Base-by-base conservation (phyloP, 1,284 basidiomycete species). In the Puccinia novopanici region DNA sequence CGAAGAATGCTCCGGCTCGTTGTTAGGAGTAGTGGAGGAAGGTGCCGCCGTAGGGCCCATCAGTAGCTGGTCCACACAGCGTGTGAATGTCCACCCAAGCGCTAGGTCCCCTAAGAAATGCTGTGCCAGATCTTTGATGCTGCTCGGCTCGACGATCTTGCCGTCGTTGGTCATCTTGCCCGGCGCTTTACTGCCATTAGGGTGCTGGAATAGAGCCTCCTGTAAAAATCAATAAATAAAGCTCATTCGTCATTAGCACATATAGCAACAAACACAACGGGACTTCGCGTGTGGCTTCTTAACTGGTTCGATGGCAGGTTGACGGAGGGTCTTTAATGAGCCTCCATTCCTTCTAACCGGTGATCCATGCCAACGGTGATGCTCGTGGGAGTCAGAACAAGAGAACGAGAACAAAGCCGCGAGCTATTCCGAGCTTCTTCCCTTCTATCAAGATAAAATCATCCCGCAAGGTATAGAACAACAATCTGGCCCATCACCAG, bases 401-500 rank as follows among this genome's bases (percentile, higher is more conserved):
- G n/a, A n/a, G n/a, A n/a, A n/a, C n/a, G n/a, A n/a, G n/a, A n/a
- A n/a, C n/a, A n/a, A n/a, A n/a, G n/a, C n/a, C n/a, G n/a, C n/a
- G n/a, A n/a, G n/a, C n/a, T n/a, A n/a, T n/a, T n/a, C n/a, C n/a
- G n/a, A n/a, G n/a, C n/a, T n/a, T n/a, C n/a, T n/a, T n/a, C n/a
- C n/a, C n/a, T n/a, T n/a, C n/a, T n/a, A n/a, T n/a, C n/a, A n/a
- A n/a, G n/a, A n/a, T n/a, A n/a, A n/a, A n/a, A n/a, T n/a, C n/a
- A n/a, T n/a, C n/a, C n/a, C n/a, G n/a, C n/a, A n/a, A n/a, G n/a
- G n/a, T n/a, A n/a, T n/a, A n/a, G n/a, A n/a, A n/a, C n/a, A n/a
- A n/a, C n/a, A n/a, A n/a, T n/a, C n/a, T n/a, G n/a, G n/a, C n/a
- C 34, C 34, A 84, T 65, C 2, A 82, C 81, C 17, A 84, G 55